phyloP scores from a whole-genome alignment of 1,284 basidiomycete species.

The Ganoderma multipileum region DNA sequence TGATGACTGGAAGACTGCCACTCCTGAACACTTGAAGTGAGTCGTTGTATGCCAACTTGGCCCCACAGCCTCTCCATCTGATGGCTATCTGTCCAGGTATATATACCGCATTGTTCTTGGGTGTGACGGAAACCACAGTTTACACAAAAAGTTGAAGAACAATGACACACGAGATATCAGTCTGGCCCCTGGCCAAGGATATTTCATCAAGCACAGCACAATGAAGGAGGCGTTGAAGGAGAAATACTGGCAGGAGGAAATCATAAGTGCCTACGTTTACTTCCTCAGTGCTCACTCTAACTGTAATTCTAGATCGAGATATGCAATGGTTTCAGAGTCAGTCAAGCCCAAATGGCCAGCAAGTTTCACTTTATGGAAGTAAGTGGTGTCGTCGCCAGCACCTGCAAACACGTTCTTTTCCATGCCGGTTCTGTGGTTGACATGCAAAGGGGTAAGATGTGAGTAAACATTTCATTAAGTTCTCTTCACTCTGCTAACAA shows the following conservation, averaged over 20 bases:
- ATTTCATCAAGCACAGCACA: conserved; percentile 4
- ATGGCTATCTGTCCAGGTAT: background rate
- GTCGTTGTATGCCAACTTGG: too few relatives aligned
- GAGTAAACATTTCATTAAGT: background rate
- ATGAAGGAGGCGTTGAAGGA: conserved; percentile 2
- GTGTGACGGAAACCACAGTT: conserved; percentile 7
- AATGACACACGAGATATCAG: conserved; percentile 3
- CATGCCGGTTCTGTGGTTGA: background rate
- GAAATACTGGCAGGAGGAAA: background rate
- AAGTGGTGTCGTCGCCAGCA: background rate
- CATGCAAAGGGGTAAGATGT: conserved; percentile 3
- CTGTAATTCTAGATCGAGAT: too few relatives aligned
- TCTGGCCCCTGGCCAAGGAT: background rate
- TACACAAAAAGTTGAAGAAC: conserved; percentile 13
- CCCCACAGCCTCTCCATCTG: too few relatives aligned
- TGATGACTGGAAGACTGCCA: background rate
- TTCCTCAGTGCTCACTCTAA: too few relatives aligned
- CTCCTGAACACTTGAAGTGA: background rate
- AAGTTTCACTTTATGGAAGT: conserved; percentile 9
- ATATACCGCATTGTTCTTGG: conserved; percentile 4
- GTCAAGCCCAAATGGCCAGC: background rate
- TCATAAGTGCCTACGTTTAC: background rate
- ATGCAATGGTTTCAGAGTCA: conserved; percentile 8
- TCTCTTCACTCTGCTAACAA: background rate
- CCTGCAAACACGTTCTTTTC: conserved; percentile 6